phyloP scores from a whole-genome alignment of 768 basidiomycete species.

The Tulasnella calospora region DNA sequence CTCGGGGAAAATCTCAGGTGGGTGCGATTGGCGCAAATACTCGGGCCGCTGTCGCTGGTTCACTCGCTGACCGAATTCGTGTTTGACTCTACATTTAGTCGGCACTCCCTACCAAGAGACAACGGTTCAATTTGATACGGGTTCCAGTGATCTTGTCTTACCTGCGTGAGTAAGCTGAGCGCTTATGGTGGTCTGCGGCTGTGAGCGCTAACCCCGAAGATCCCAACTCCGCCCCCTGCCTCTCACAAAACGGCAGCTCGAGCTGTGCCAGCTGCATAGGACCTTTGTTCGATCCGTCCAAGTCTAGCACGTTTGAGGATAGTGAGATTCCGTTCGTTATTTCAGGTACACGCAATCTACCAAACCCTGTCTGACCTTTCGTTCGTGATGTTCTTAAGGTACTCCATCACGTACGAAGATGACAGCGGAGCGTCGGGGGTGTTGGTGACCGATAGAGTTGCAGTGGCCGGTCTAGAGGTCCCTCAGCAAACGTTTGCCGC shows the following conservation, averaged over 20 bases:
- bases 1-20: neutral
- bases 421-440: neutral
- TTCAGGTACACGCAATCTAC: neutral
- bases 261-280: neutral
- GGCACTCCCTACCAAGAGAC: slow-evolving; percentile 4
- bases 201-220: neutral
- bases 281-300: neutral
- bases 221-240: no score
- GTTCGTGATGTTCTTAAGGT: neutral
- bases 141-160: neutral
- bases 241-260: neutral
- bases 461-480: slow-evolving; percentile 44
- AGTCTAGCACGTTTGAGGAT: neutral
- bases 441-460: slow-evolving; percentile 41
- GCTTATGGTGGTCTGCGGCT: no score
- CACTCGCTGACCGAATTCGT: neutral
- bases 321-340: neutral
- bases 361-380: neutral
- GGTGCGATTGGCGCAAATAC: neutral
- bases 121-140: neutral
- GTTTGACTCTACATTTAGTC: neutral
- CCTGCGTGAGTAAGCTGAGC: neutral
- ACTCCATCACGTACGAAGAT: neutral
- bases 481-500: slow-evolving; percentile 44
- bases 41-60: no score